Percentiles rank a stretch among this genome's conserved stretches.
Evolutionary conservation across 169 alveolate genomes (phyloP).

Genomic region (Plasmodium coatneyi): DNA sequence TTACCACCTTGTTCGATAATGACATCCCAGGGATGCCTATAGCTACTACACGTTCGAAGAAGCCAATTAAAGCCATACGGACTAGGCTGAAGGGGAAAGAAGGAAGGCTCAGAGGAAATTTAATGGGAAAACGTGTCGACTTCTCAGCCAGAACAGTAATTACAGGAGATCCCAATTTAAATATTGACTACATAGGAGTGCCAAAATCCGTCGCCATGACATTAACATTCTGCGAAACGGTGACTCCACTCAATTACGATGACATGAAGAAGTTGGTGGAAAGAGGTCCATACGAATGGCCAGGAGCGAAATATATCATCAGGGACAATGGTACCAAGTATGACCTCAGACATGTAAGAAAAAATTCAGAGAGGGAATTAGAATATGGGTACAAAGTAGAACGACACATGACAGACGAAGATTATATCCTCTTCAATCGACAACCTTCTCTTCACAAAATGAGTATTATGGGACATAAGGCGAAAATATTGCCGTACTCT

Average conservation of each 20-base stretch:
- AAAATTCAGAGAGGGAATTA: constrained; percentile 90
- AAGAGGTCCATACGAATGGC: constrained; percentile 98
- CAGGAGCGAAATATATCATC: constrained; percentile 97
- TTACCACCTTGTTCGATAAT: constrained; percentile 97
- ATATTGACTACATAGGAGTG: constrained; percentile 96
- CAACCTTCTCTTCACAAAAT: constrained; percentile 99
- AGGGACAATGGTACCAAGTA: constrained; percentile 95
- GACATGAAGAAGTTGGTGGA: constrained; percentile 92
- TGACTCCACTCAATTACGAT: constrained; percentile 96
- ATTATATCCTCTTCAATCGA: constrained; percentile 98
- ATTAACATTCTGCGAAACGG: constrained; percentile 98
- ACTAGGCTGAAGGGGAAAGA: constrained; percentile 99
- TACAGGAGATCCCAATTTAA: constrained; percentile 99
- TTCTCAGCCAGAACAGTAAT: constrained; percentile 99
- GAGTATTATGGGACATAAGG: constrained; percentile 99
- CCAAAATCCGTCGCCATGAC: constrained; percentile 99
- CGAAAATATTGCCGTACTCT: constrained; percentile 97
- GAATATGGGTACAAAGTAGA: constrained; percentile 98
- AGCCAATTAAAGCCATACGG: constrained; percentile 98
- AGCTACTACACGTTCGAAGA: constrained; percentile 95
- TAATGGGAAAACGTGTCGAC: constrained; percentile 99
- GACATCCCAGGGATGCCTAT: constrained; percentile 97
- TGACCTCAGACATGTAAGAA: constrained; percentile 90
- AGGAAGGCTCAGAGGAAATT: constrained; percentile 99
- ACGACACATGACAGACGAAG: constrained; percentile 99